phyloP scores from a whole-genome alignment of 73 alveolate species.

The Tetrahymena thermophila region DNA sequence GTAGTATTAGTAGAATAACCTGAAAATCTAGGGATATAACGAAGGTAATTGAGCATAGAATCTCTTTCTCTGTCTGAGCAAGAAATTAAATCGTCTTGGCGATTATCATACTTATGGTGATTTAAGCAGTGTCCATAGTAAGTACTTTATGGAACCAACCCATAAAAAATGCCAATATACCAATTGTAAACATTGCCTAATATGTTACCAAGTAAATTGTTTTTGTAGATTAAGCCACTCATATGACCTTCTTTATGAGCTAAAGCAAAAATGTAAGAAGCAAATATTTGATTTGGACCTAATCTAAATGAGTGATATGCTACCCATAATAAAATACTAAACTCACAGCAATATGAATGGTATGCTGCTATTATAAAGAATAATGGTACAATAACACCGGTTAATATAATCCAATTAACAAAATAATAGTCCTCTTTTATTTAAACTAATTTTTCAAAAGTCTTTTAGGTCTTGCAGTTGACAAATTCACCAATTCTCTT shows the following conservation, averaged over 20 bases:
- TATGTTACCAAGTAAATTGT: neutral
- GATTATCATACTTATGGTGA: neutral
- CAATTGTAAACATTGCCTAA: neutral
- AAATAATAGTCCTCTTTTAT: neutral
- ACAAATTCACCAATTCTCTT: neutral
- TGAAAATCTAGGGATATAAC: neutral
- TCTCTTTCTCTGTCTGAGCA: neutral
- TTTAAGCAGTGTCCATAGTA: neutral
- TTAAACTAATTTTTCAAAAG: neutral
- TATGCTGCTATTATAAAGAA: neutral
- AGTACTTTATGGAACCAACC: neutral
- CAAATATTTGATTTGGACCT: neutral
- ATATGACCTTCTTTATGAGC: conserved; percentile 5
- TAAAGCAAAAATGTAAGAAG: neutral
- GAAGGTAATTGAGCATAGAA: neutral
- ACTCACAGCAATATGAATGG: neutral
- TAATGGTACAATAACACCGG: neutral
- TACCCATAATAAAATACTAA: neutral
- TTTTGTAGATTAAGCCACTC: neutral
- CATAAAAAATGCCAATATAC: neutral
- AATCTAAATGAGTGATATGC: neutral
- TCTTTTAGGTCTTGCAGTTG: neutral
- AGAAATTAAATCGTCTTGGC: neutral
- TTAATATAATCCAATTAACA: neutral
- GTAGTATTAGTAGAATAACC: neutral